Conservation (phyloP, 1,139 yeast species). For the Geotrichum aggregatum region DNA sequence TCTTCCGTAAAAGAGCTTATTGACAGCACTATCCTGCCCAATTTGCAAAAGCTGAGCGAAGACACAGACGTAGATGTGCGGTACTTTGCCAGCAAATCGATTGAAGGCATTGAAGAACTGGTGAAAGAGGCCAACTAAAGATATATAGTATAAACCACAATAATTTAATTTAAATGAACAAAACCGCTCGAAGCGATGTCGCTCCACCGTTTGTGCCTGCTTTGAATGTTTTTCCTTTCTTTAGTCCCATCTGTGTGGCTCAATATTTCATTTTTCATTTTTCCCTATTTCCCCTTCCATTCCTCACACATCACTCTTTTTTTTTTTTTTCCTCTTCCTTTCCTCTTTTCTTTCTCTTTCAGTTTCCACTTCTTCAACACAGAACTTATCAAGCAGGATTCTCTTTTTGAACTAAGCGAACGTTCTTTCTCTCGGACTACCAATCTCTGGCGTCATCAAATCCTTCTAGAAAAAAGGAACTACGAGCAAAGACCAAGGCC, state of each 20-base stretch:
- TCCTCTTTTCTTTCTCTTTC: background rate
- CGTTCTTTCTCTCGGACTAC: background rate
- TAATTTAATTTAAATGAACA: background rate
- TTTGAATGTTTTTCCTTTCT: background rate
- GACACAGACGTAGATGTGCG: constrained; percentile 88
- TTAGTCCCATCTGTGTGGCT: background rate
- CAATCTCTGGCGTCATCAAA: background rate
- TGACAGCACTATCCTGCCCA: constrained; percentile 54
- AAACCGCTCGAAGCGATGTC: background rate
- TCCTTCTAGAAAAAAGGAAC: background rate
- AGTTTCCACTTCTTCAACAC: background rate
- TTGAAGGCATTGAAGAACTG: constrained; percentile 33
- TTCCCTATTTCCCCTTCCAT: background rate
- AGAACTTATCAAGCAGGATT: background rate
- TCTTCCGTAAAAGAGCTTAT: constrained; percentile 43
- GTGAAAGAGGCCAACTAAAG: constrained; percentile 1
- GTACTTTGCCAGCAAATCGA: constrained; percentile 65
- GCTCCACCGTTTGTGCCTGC: background rate
- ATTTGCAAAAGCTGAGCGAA: constrained; percentile 56
- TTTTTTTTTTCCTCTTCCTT: background rate
- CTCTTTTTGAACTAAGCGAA: background rate
- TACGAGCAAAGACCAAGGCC: too few relatives aligned
- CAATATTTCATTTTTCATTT: background rate
- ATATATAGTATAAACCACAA: background rate
- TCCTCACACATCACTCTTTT: constrained; percentile 7